These are phyloP conservation scores for Vigna angularis DNA, from an alignment of 306 rosid genomes.

Conservation along the genomic window DNA sequence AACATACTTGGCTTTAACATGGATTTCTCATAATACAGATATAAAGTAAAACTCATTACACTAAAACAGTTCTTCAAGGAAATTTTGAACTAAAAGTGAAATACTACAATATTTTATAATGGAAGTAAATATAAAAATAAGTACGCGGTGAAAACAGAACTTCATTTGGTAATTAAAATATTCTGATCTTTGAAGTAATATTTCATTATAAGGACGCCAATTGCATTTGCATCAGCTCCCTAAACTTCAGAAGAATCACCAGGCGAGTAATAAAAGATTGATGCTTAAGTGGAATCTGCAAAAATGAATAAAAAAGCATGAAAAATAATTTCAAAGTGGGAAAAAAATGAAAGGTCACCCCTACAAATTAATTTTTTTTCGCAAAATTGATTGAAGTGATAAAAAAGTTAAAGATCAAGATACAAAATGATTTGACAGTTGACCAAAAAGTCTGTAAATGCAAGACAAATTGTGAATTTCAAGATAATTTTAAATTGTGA, in stretches of 20 bases:
- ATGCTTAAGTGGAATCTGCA: constrained; percentile 93
- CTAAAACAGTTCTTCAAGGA: constrained; percentile 43
- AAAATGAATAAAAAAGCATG: constrained; percentile 71
- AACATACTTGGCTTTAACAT: constrained; percentile 45
- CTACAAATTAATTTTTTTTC: background rate
- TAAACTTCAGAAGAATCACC: constrained; percentile 99
- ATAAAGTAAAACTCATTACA: constrained; percentile 30
- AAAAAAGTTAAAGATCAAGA: background rate
- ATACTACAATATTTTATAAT: constrained; percentile 62
- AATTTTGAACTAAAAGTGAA: constrained; percentile 50
- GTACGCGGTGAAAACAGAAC: constrained; percentile 57
- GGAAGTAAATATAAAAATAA: constrained; percentile 44
- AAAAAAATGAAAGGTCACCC: background rate
- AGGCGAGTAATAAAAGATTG: constrained; percentile 89
- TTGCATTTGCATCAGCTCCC: constrained; percentile 81
- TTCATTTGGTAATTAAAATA: constrained; percentile 62
- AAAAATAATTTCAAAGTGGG: constrained; percentile 50
- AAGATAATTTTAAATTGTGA: background rate
- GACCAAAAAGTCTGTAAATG: background rate
- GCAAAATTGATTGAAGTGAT: background rate
- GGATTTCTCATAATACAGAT: constrained; percentile 51
- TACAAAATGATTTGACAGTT: background rate
- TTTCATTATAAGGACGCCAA: constrained; percentile 64
- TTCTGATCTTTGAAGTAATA: constrained; percentile 64
- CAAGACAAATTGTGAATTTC: background rate